Evolutionary conservation across 2,329 filamentous ascomycete species (phyloP).

Genomic region (Xylaria digitata): DNA sequence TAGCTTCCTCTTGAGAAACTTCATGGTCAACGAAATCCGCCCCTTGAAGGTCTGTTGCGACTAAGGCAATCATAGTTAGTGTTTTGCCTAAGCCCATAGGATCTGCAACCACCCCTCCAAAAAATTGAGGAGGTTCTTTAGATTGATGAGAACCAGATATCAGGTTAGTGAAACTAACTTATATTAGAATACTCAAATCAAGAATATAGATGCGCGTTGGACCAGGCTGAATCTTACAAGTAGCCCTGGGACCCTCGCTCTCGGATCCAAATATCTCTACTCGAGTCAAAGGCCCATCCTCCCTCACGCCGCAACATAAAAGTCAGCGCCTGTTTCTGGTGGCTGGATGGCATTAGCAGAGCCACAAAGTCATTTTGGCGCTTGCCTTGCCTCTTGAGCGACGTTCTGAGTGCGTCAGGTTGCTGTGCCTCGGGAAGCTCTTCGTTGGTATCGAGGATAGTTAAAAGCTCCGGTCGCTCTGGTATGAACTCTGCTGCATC

Average conservation of each 20-base stretch:
- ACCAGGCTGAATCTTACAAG: conserved; percentile 8
- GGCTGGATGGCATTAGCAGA: conserved; percentile 4
- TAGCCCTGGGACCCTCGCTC: conserved; percentile 13
- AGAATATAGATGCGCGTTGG: background rate
- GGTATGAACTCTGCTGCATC: conserved; percentile 15
- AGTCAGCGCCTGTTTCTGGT: conserved; percentile 22
- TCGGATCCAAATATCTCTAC: conserved; percentile 21
- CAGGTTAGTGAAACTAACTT: conserved; percentile 11
- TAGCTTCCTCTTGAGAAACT: conserved; percentile 4
- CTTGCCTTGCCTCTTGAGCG: conserved; percentile 13
- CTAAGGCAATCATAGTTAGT: conserved; percentile 56
- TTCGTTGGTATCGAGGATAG: conserved; percentile 16
- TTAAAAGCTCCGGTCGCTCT: conserved; percentile 18
- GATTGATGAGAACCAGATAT: conserved; percentile 19
- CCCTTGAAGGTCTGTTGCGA: conserved; percentile 27
- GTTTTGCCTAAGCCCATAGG: conserved; percentile 61
- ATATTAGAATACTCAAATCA: background rate
- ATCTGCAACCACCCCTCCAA: conserved; percentile 59
- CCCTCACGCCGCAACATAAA: conserved; percentile 23
- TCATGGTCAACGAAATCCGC: background rate
- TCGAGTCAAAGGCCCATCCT: conserved; percentile 28
- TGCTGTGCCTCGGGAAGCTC: conserved; percentile 14
- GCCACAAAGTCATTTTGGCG: background rate
- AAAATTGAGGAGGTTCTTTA: conserved; percentile 46
- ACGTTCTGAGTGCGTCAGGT: conserved; percentile 20